Conservation (phyloP, 441 rosid genomes). For the Populus hybrid region DNA sequence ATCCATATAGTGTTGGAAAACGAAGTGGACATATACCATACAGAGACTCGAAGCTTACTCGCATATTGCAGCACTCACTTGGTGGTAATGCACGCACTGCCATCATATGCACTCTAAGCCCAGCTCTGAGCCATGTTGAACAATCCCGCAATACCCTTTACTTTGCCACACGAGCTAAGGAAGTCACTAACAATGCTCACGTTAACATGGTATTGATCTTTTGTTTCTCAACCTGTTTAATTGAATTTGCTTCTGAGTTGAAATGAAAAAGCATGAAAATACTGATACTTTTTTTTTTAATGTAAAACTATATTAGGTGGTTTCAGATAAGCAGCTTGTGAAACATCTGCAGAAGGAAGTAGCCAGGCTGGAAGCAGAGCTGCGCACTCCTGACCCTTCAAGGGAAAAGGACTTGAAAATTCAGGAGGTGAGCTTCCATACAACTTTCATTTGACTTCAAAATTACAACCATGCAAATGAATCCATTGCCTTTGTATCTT, state of each 20-base stretch:
- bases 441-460: slow-evolving; percentile 3
- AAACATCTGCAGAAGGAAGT: slow-evolving; percentile 99
- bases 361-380: slow-evolving; percentile 92
- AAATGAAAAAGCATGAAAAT: slow-evolving; percentile 5
- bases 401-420: slow-evolving; percentile 82
- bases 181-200: slow-evolving; percentile 96
- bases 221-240: slow-evolving; percentile 2
- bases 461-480: background rate
- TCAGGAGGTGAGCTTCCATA: slow-evolving; percentile 51
- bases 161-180: slow-evolving; percentile 98
- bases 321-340: slow-evolving; percentile 94
- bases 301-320: slow-evolving; percentile 48
- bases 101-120: slow-evolving; percentile 94
- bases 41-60: slow-evolving; percentile 96
- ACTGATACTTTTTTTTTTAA: slow-evolving; percentile 6
- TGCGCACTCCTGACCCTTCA: slow-evolving; percentile 88
- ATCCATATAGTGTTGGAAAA: slow-evolving; percentile 71
- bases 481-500: slow-evolving; percentile 9
- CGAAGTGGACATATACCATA: slow-evolving; percentile 94
- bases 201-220: slow-evolving; percentile 82
- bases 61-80: slow-evolving; percentile 93
- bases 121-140: slow-evolving; percentile 82
- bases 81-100: slow-evolving; percentile 99
- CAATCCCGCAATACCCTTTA: slow-evolving; percentile 95
- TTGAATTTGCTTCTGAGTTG: slow-evolving; percentile 10